A percentile compares a stretch with the other conserved stretches of the same genome.
phyloP scores from a whole-genome alignment of 2,329 filamentous ascomycete genomes.

The Exophiala calicioides region DNA sequence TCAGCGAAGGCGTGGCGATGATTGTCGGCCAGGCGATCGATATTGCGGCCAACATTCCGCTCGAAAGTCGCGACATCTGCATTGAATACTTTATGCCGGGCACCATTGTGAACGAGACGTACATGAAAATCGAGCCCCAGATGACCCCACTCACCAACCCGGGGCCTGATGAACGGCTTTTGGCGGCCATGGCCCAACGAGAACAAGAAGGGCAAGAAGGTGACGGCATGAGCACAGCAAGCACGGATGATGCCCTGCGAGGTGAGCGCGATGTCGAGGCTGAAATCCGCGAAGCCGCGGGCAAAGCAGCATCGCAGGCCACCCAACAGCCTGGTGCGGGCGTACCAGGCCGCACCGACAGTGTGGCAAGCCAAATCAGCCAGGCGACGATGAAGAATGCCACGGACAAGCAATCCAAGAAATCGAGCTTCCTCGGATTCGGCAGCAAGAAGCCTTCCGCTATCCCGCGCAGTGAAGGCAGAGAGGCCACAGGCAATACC shows the following conservation, averaged over 20 bases:
- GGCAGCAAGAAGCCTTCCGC: constrained; percentile 39
- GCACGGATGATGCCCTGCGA: constrained; percentile 28
- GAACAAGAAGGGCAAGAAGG: constrained; percentile 29
- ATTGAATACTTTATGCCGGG: constrained; percentile 84
- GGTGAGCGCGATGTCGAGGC: constrained; percentile 25
- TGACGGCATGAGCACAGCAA: constrained; percentile 23
- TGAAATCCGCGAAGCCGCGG: constrained; percentile 27
- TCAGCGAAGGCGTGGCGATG: constrained; percentile 87
- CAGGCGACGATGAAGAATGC: constrained; percentile 23
- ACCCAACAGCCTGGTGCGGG: constrained; percentile 11
- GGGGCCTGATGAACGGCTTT: constrained; percentile 30
- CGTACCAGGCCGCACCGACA: constrained; percentile 19
- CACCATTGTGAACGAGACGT: constrained; percentile 64
- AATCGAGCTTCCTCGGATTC: constrained; percentile 43
- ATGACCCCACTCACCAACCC: constrained; percentile 62
- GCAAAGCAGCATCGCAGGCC: constrained; percentile 21
- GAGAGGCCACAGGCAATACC: constrained; percentile 29
- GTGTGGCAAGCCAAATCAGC: constrained; percentile 21
- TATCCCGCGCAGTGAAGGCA: constrained; percentile 32
- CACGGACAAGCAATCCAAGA: constrained; percentile 39
- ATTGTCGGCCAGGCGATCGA: constrained; percentile 89
- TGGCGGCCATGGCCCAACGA: constrained; percentile 17
- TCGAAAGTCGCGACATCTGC: constrained; percentile 87
- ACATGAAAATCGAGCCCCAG: constrained; percentile 79
- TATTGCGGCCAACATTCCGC: constrained; percentile 80